Evolutionary conservation across 75 land plant species (phyloP).

Genomic region (Sequoiadendron giganteum): DNA sequence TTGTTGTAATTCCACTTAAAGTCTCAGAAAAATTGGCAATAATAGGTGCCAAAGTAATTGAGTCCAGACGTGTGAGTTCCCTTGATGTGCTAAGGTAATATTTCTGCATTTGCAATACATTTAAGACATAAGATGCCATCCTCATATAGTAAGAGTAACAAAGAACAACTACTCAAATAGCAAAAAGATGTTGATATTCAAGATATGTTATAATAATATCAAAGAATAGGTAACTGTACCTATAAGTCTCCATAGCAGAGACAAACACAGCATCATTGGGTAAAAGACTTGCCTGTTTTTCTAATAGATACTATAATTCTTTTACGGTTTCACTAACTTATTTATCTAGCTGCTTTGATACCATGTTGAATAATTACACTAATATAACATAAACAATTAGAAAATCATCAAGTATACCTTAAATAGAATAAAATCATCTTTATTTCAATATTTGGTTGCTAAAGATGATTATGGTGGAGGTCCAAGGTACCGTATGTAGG

Average conservation of each 20-base stretch:
- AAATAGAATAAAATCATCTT: background rate
- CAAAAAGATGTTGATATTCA: background rate
- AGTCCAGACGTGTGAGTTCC: constrained; percentile 33
- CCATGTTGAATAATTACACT: background rate
- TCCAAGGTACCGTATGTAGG: background rate
- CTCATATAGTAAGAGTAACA: background rate
- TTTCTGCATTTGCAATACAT: constrained; percentile 13
- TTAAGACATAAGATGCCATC: background rate
- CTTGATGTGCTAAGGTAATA: constrained; percentile 31
- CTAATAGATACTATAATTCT: background rate
- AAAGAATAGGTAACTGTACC: background rate
- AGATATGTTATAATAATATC: background rate
- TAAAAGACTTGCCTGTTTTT: background rate
- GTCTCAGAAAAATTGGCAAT: constrained; percentile 68
- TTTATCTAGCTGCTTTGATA: background rate
- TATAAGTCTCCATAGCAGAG: background rate
- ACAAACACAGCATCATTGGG: background rate
- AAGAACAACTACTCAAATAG: background rate
- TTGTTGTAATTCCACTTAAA: constrained; percentile 69
- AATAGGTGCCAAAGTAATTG: constrained; percentile 29
- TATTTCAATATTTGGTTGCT: background rate
- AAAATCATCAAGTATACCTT: background rate
- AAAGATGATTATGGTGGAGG: background rate
- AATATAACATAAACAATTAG: background rate
- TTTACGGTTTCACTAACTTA: background rate